A percentile compares a stretch with the other conserved stretches of the same genome.
phyloP scores from a whole-genome alignment of 352 stramenopile species.

The Phytophthora uliginosa region DNA sequence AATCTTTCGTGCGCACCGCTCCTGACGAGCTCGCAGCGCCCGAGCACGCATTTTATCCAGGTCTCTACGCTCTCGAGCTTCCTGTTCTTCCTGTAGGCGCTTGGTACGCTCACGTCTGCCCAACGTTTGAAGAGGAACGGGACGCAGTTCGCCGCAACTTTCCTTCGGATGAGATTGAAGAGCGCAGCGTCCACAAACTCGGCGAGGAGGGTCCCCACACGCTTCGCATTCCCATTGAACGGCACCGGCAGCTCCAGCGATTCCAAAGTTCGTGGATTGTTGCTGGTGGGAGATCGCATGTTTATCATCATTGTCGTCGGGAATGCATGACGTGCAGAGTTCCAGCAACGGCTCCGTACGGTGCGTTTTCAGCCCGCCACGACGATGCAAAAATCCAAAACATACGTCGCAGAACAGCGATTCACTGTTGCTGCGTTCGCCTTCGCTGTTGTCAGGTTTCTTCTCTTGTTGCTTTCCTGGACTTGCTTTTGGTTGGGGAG shows the following conservation, averaged over 20 bases:
- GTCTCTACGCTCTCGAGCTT: conserved; percentile 56
- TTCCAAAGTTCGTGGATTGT: not conserved
- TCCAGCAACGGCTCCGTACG: conserved; percentile 53
- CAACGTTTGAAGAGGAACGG: conserved; percentile 47
- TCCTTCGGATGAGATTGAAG: conserved; percentile 50
- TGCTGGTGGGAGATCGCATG: conserved; percentile 5
- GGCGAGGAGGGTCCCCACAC: conserved; percentile 32
- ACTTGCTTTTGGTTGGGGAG: not conserved
- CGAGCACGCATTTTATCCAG: conserved; percentile 51
- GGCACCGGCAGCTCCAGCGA: conserved; percentile 22
- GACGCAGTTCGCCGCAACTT: conserved; percentile 49
- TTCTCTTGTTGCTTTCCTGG: conserved; percentile 8
- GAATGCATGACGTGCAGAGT: conserved; percentile 48
- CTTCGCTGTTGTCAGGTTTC: not conserved
- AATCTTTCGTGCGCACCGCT: conserved; percentile 47
- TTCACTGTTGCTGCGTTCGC: conserved; percentile 29
- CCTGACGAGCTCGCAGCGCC: conserved; percentile 33
- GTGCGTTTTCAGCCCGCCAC: conserved; percentile 55
- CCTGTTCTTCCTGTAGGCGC: conserved; percentile 45
- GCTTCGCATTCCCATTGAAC: conserved; percentile 63
- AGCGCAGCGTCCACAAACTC: conserved; percentile 60
- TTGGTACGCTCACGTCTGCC: conserved; percentile 50
- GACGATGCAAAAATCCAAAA: conserved; percentile 65
- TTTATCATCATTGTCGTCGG: conserved; percentile 25
- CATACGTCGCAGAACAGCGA: conserved; percentile 74